A percentile compares a stretch with the other conserved stretches of the same genome.
phyloP scores from a whole-genome alignment of 306 rosid species.

The Vigna mungo region DNA sequence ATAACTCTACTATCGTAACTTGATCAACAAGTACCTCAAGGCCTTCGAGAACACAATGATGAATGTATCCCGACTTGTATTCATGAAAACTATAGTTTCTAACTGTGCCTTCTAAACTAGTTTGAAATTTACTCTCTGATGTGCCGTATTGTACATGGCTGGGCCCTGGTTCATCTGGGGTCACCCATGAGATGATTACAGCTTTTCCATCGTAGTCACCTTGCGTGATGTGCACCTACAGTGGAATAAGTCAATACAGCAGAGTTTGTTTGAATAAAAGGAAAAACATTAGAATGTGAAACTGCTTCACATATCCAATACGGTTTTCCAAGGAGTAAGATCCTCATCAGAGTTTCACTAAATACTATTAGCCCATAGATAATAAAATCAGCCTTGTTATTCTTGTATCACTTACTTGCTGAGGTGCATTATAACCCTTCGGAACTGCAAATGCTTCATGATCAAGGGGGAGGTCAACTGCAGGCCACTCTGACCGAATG shows the following conservation, averaged over 20 bases:
- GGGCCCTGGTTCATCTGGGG: constrained; percentile 72
- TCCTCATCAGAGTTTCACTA: not conserved
- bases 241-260: constrained; percentile 31
- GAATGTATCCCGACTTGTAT: constrained; percentile 90
- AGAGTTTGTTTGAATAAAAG: not conserved
- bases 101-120: constrained; percentile 63
- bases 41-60: constrained; percentile 81
- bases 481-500: constrained; percentile 83
- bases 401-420: constrained; percentile 68
- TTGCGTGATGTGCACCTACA: constrained; percentile 95
- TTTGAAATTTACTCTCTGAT: constrained; percentile 52
- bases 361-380: not conserved
- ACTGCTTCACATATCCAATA: not conserved
- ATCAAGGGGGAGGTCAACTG: constrained; percentile 78
- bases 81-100: constrained; percentile 77
- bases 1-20: constrained; percentile 32
- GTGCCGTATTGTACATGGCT: constrained; percentile 71
- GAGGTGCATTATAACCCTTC: constrained; percentile 86
- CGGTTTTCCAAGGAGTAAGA: not conserved
- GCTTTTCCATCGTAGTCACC: constrained; percentile 98
- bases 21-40: constrained; percentile 68
- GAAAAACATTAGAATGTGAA: not conserved
- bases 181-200: constrained; percentile 92
- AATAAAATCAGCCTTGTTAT: not conserved
- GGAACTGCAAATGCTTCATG: constrained; percentile 76